Evolutionary conservation across 805 yeast genomes (phyloP).

Genomic region (Candida succiphila): DNA sequence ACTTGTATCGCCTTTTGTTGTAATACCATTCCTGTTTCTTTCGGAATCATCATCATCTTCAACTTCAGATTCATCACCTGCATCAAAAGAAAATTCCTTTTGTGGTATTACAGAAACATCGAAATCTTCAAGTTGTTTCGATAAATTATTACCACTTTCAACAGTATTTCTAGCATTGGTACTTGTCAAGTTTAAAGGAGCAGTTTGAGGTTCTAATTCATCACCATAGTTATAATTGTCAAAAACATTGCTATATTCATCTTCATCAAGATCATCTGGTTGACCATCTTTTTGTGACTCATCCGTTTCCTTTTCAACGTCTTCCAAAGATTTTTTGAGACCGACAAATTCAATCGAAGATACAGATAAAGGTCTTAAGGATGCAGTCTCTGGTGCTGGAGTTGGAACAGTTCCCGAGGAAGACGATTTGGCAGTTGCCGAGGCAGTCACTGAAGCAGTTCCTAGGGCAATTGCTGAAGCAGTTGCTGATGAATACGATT

Average conservation of each 20-base stretch:
- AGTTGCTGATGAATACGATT: no score
- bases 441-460: not conserved
- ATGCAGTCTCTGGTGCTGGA: not conserved
- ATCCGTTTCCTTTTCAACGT: constrained; percentile 12
- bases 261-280: constrained; percentile 13
- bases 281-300: constrained; percentile 1
- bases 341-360: constrained; percentile 22
- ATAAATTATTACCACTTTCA: constrained; percentile 1
- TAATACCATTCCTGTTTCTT: not conserved
- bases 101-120: constrained; percentile 1
- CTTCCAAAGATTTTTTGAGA: constrained; percentile 18
- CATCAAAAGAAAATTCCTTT: constrained; percentile 22
- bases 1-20: not conserved
- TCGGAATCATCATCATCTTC: constrained; percentile 2
- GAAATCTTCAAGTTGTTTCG: constrained; percentile 4
- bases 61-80: constrained; percentile 16
- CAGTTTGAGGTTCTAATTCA: constrained; percentile 10
- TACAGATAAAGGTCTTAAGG: constrained; percentile 7
- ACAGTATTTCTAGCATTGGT: not conserved
- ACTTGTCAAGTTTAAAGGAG: constrained; percentile 7
- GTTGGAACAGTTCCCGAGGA: not conserved
- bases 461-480: no score
- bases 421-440: not conserved
- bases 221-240: constrained; percentile 15
- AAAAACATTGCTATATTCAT: constrained; percentile 15